These are phyloP conservation scores for Cordyceps fumosorosea DNA, from an alignment of 2,329 filamentous ascomycete species.

Conservation along the genomic window DNA sequence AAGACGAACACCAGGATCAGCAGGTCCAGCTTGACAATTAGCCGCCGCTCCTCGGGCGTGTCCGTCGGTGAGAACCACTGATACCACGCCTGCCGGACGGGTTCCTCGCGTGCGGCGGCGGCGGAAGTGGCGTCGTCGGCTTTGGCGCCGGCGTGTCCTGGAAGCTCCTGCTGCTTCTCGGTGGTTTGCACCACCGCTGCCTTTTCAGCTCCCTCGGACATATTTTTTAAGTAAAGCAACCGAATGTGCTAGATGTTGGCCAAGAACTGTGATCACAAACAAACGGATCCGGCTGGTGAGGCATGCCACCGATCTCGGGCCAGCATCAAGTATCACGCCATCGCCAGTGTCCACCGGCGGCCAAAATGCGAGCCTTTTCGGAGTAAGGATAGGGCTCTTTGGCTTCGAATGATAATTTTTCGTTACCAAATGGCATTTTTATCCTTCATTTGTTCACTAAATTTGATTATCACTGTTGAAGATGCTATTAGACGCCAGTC, in stretches of 20 bases:
- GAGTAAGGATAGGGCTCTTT: neutral
- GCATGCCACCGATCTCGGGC: neutral
- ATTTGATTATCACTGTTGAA: too few species aligned
- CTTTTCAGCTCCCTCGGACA: neutral
- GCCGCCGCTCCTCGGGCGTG: conserved; percentile 25
- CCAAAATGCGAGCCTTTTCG: neutral
- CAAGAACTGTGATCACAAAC: neutral
- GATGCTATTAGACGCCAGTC: too few species aligned
- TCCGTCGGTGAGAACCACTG: conserved; percentile 44
- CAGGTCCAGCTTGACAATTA: conserved; percentile 49
- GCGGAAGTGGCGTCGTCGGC: neutral
- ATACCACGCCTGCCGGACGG: conserved; percentile 26
- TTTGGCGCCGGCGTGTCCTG: neutral
- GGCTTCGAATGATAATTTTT: neutral
- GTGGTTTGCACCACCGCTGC: neutral
- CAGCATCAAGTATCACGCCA: neutral
- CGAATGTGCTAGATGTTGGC: neutral
- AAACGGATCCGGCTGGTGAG: neutral
- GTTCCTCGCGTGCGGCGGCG: neutral
- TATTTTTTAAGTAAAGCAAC: neutral
- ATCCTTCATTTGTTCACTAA: too few species aligned
- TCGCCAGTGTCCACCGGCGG: neutral
- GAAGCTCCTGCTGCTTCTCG: neutral
- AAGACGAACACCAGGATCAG: conserved; percentile 51
- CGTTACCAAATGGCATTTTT: too few species aligned